Percentiles rank a stretch among this genome's conserved stretches.
These are phyloP conservation scores for Penicillium capsulatum DNA, from an alignment of 2,329 filamentous ascomycete species.

Conservation along the genomic window DNA sequence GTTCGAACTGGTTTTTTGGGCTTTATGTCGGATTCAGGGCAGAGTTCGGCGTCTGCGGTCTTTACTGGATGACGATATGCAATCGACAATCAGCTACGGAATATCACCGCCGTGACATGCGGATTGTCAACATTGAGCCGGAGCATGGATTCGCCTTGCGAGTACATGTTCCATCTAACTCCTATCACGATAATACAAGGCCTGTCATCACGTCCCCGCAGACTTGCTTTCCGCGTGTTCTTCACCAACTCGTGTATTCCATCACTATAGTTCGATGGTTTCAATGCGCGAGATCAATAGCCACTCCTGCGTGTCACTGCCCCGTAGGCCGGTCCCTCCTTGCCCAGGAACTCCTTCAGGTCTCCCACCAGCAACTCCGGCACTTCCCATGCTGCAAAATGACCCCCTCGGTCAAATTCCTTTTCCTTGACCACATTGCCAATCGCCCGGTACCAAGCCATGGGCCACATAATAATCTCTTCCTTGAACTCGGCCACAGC, in stretches of 20 bases:
- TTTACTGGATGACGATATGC: constrained; percentile 23
- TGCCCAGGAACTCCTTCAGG: constrained; percentile 48
- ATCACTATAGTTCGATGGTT: background rate
- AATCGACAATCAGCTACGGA: constrained; percentile 17
- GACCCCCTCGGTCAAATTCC: constrained; percentile 46
- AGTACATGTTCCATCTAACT: constrained; percentile 20
- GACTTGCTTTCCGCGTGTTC: background rate
- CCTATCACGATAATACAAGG: constrained; percentile 27
- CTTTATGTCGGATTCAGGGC: constrained; percentile 24
- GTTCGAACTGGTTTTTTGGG: constrained; percentile 21
- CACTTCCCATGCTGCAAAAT: constrained; percentile 52
- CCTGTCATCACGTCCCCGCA: constrained; percentile 20
- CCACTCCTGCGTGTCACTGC: constrained; percentile 34
- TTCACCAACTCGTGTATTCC: background rate
- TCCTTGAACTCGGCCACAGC: constrained; percentile 51
- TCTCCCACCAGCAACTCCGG: constrained; percentile 47
- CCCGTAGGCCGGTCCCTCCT: constrained; percentile 35
- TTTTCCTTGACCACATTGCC: constrained; percentile 50
- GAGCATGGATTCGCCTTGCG: constrained; percentile 9
- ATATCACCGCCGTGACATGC: constrained; percentile 16
- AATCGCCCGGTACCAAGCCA: constrained; percentile 48
- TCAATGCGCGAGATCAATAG: constrained; percentile 20
- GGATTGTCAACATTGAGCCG: constrained; percentile 10
- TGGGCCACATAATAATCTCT: constrained; percentile 50
- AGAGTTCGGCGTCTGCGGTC: constrained; percentile 27